Evolutionary conservation across 345 rosid genomes (phyloP), one percentile per base, ranked within the genome.

Genomic region (Salix udensis): DNA sequence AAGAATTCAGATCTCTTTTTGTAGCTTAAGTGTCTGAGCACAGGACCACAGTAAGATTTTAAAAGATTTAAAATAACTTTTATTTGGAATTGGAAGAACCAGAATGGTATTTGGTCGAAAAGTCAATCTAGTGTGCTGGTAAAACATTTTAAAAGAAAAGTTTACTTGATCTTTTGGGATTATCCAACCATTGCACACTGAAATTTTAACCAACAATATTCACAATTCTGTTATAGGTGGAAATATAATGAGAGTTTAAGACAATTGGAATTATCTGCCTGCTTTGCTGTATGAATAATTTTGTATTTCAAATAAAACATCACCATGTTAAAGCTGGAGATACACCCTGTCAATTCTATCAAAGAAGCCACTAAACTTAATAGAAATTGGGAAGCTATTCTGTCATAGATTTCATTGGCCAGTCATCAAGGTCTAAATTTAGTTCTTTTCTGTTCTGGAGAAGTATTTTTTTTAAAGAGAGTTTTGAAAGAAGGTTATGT

Each of bases 1-100:
- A 87, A 66, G 84, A 37, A 24, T 78, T 65, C 72, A 6, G 21
- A 26, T 73, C 71, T 60, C 60, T 23, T 19, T 76, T 78, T 65
- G 37, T 42, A 18, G 40, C 6, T 67, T 3, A 40, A n/a, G 70
- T 61, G 53, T 44, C 52, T 23, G 23, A 55, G 62, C 24, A 55
- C 13, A n/a, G 62, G 62, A 55, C 14, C 28, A 9, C 4, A 13
- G 14, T 55, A 55, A 55, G 62, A 21, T 55, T 55, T 10, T n/a
- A 55, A 55, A 55, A 11, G 13, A 26, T n/a, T 55, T 34, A 34
- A 34, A n/a, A 21, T 55, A 55, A 55, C 11, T 55, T 55, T 21
- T n/a, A 10, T 66, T 18, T 34, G 11, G 40, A 30, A 19, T 31
- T 30, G n/a, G 10, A 65, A 16, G 68, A 65, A 15, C n/a, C 40